Evolutionary conservation across 176 grass and related monocot species (phyloP).

Genomic region (Zea luxurians): DNA sequence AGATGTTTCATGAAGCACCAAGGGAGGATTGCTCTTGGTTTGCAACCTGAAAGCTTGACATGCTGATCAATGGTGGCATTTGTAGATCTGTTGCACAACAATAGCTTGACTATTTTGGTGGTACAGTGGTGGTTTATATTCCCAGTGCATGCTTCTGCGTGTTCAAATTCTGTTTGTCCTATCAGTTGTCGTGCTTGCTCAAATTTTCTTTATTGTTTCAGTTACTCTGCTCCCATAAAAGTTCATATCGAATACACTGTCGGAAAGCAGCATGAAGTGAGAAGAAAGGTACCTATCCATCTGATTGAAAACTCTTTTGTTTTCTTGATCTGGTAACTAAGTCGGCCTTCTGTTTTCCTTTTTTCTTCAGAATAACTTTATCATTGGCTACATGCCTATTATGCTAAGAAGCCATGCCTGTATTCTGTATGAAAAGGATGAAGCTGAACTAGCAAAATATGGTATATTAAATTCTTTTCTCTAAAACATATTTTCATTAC

Average conservation of each 20-base stretch:
- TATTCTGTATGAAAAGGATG: conserved; percentile 71
- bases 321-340: background rate
- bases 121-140: no score
- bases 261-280: conserved; percentile 43
- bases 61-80: no score
- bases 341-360: background rate
- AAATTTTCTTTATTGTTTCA: conserved; percentile 25
- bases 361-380: conserved; percentile 30
- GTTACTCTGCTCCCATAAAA: conserved; percentile 75
- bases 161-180: background rate
- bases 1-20: no score
- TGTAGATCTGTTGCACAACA: no score
- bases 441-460: conserved; percentile 54
- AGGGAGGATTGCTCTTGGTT: no score
- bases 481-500: background rate
- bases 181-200: background rate
- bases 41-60: no score
- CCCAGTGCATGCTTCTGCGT: background rate
- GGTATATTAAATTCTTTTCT: no score
- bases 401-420: conserved; percentile 82
- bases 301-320: background rate
- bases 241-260: conserved; percentile 72
- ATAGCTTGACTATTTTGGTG: no score
- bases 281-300: background rate
- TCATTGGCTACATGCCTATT: conserved; percentile 81